Evolutionary conservation across 1,284 basidiomycete species (phyloP).

Genomic region (Anthracocystis panici-leucophaei): DNA sequence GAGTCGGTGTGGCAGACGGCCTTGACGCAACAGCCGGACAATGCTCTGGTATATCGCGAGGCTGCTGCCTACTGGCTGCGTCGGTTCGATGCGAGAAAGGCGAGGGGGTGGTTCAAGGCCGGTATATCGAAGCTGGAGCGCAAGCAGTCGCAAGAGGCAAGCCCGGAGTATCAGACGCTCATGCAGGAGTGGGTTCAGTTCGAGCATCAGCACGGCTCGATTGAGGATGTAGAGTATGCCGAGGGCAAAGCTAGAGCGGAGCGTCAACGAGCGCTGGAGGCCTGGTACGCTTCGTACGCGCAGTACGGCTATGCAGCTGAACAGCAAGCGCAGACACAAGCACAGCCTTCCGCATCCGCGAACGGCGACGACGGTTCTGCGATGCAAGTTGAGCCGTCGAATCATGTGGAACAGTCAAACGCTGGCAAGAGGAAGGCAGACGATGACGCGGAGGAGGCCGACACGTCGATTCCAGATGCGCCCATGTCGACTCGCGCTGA

Average conservation of each 20-base stretch:
- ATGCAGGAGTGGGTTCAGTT: slow-evolving; percentile 89
- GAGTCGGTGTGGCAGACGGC: slow-evolving; percentile 60
- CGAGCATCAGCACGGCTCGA: slow-evolving; percentile 83
- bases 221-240: slow-evolving; percentile 79
- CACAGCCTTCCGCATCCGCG: background rate
- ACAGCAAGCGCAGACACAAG: slow-evolving; percentile 6
- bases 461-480: slow-evolving; percentile 27
- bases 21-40: slow-evolving; percentile 47
- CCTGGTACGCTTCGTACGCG: slow-evolving; percentile 50
- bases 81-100: slow-evolving; percentile 49
- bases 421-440: slow-evolving; percentile 56
- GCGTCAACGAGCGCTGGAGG: slow-evolving; percentile 74
- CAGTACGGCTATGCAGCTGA: slow-evolving; percentile 75
- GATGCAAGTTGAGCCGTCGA: slow-evolving; percentile 27
- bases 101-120: slow-evolving; percentile 52
- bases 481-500: slow-evolving; percentile 18
- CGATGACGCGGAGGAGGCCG: slow-evolving; percentile 20
- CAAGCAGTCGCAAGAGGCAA: slow-evolving; percentile 14
- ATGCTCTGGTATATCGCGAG: slow-evolving; percentile 45
- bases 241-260: slow-evolving; percentile 63
- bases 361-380: slow-evolving; percentile 15
- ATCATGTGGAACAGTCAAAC: background rate
- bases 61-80: slow-evolving; percentile 57
- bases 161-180: slow-evolving; percentile 74
- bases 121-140: slow-evolving; percentile 40